Conservation (phyloP, 345 rosid species). For the Salix suchowensis region DNA sequence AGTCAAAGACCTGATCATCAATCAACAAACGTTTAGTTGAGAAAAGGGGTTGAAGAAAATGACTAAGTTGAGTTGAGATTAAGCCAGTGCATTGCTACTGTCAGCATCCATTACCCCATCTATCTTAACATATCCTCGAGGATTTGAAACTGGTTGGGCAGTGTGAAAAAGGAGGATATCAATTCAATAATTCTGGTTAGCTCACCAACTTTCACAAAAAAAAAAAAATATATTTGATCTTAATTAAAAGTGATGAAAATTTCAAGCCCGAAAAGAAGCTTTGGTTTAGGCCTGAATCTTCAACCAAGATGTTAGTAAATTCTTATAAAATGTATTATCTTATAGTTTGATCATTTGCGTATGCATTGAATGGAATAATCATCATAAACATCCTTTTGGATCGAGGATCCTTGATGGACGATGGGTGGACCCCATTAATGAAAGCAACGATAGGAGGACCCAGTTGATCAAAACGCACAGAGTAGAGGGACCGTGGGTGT, state of each 20-base stretch:
- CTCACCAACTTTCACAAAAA: background rate
- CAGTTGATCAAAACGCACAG: background rate
- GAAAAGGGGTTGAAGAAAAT: background rate
- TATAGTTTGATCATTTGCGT: background rate
- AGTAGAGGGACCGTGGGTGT: background rate
- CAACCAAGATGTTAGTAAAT: background rate
- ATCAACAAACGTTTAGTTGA: too few species aligned
- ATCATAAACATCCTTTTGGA: background rate
- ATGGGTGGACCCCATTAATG: background rate
- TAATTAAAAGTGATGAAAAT: background rate
- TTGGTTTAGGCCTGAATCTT: background rate
- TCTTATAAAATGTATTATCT: background rate
- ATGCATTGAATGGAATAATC: background rate
- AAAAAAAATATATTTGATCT: background rate
- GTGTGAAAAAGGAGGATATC: background rate
- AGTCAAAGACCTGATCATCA: too few species aligned
- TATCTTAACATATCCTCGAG: background rate
- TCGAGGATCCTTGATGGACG: background rate
- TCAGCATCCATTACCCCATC: slow-evolving; percentile 9
- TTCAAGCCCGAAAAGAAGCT: background rate
- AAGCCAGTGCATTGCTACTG: background rate
- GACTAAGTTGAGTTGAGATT: background rate
- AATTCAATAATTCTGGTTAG: slow-evolving; percentile 10
- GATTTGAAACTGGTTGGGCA: slow-evolving; percentile 2
- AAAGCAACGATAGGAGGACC: background rate